Evolutionary conservation across 176 grass and related monocot genomes (phyloP), one percentile per base, ranked within the genome.

Genomic region (Triticum turgidum): DNA sequence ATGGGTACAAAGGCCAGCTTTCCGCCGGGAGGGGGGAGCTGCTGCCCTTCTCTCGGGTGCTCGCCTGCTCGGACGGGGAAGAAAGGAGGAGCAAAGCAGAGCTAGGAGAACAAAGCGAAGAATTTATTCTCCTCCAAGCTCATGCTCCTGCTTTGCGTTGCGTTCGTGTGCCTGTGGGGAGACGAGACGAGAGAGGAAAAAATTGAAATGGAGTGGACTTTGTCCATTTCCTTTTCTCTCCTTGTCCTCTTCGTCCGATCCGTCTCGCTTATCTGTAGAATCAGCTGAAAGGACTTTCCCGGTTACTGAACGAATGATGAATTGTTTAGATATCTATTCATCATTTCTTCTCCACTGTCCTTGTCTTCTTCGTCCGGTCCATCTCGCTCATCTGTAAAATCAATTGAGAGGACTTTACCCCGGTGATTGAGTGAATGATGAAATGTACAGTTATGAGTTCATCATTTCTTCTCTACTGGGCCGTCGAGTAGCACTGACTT

Each of bases 1-100:
- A 90, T 69, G 85, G 81, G 82, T 88, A 91, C 86, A 91, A 88
- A 91, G 82, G 86, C 33, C 77, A 77, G 86, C 86, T 88, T 91
- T 91, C 63, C 82, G 49, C 76, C n/a, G 47, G 29, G 79, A 54
- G 49, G 63, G 44, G 37, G 75, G 80, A n/a, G 76, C 76, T 74
- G 70, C n/a, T 11, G 18, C 35, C 37, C 39, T 33, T 15, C 11
- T 82, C 69, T 69, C 52, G 6, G 44, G 80, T 82, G 44, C 51
- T 71, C 79, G 65, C 51, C 30, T 65, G 21, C 68, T 13, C 73
- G 81, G 76, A 62, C 41, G 82, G 83, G 81, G 72, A 78, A 85
- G 45, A 78, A 29, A 85, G 72, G 65, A 82, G 65, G 68, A 12
- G 64, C 61, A 91, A 85, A 91, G 86, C 71, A 58, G 64, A 77